These are phyloP conservation scores for Yueomyces sinensis DNA, from an alignment of 805 yeast genomes.

Conservation along the genomic window DNA sequence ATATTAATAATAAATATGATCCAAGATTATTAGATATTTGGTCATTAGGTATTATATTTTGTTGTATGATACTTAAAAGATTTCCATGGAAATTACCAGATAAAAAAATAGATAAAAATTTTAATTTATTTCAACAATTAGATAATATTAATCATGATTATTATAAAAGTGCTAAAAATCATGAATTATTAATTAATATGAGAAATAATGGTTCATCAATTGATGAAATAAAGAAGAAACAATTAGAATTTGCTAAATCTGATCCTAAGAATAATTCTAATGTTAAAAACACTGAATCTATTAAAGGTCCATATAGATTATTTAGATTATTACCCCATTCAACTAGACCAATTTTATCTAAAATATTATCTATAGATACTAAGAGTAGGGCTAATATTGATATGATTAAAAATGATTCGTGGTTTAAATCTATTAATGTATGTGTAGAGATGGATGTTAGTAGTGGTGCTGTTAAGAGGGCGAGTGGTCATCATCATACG, in stretches of 20 bases:
- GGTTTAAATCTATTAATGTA: conserved; percentile 49
- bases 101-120: conserved; percentile 52
- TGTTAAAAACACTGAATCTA: conserved; percentile 23
- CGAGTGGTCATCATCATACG: conserved; percentile 39
- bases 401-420: conserved; percentile 53
- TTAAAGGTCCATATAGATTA: conserved; percentile 73
- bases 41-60: conserved; percentile 73
- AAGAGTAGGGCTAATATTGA: conserved; percentile 47
- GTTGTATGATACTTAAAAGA: conserved; percentile 73
- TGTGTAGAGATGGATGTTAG: conserved; percentile 36
- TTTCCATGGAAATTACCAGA: conserved; percentile 84
- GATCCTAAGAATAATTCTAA: background rate
- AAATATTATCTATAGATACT: conserved; percentile 53
- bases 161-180: conserved; percentile 53
- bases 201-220: background rate
- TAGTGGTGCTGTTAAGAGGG: conserved; percentile 28
- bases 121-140: conserved; percentile 43
- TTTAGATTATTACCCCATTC: conserved; percentile 77
- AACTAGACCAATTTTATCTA: conserved; percentile 59
- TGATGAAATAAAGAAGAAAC: background rate
- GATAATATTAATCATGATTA: conserved; percentile 74
- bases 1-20: conserved; percentile 36
- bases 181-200: conserved; percentile 33
- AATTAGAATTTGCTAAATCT: background rate
- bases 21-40: conserved; percentile 71